Evolutionary conservation across 352 stramenopile species (phyloP), one percentile per base, ranked within the genome.

Genomic region (Globisporangium nodosum): DNA sequence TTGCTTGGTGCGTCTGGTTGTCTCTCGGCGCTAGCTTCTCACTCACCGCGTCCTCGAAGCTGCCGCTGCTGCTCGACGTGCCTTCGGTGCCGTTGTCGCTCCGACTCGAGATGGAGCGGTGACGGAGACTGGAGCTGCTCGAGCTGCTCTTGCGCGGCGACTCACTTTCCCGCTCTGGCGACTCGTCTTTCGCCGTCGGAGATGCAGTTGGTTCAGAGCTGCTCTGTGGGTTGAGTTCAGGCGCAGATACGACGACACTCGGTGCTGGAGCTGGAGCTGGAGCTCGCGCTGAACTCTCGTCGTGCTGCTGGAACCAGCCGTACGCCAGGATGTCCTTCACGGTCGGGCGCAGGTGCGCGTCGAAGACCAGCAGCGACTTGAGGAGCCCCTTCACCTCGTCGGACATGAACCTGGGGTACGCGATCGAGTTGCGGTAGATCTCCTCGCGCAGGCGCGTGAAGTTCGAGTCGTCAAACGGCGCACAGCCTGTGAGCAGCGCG

Each of bases 391-490:
- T 87, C 13, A 76, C 72, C 43, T 84, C 61, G 53, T 81, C 70
- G 3, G 79, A 90, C 53, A 91, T 65, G 61, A 83, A 74, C 15
- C 53, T 57, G 16, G 81, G 81, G 64, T 87, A 93, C 53, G 71
- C 72, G 58, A 93, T 88, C 49, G 60, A 56, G 43, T 88, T 90
- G 40, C 75, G 76, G 57, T 76, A 82, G 20, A 93, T 74, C 59
- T 90, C 81, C 45, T 76, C 63, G 21, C 81, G 80, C 51, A 93
- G 63, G 20, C 65, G 60, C 15, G 80, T 53, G 56, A 91, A 91
- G 45, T 76, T 76, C 49, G 79, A 89, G 70, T 91, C 84, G 60
- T 93, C 79, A 37, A 88, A 93, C 47, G 81, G 84, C 33, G 84
- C 78, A 40, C 84, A 93, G 60, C 84, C 84, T 49, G 81, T 93